These are phyloP conservation scores for Fusarium verrucosum DNA, from an alignment of 2,329 filamentous ascomycete species.

Conservation along the genomic window DNA sequence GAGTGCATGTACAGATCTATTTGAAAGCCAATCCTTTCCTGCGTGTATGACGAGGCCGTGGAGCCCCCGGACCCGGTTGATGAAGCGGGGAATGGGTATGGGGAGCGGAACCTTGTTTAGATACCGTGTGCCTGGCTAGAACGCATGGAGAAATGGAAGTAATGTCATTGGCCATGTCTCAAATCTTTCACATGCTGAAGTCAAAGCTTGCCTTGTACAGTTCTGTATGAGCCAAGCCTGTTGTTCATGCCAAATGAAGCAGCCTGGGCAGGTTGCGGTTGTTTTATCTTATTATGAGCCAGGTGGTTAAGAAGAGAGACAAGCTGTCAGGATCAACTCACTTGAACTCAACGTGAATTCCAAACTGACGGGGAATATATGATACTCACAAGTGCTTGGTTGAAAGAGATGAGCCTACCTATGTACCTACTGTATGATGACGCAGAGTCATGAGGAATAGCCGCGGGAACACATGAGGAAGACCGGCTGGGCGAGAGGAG, in stretches of 20 bases:
- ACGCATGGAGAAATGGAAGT: conserved; percentile 22
- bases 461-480: conserved; percentile 33
- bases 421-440: neutral
- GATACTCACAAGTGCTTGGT: neutral
- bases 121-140: conserved; percentile 16
- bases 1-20: conserved; percentile 2
- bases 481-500: conserved; percentile 36
- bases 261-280: neutral
- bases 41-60: neutral
- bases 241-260: neutral
- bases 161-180: neutral
- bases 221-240: neutral
- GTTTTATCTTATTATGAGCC: neutral
- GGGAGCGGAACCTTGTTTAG: conserved; percentile 31
- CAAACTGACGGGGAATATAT: neutral
- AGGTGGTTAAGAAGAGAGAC: neutral
- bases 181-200: neutral
- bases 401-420: neutral
- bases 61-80: conserved; percentile 6
- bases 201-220: neutral
- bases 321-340: neutral
- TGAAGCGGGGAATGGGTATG: conserved; percentile 34
- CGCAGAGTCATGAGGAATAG: conserved; percentile 22
- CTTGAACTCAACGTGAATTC: neutral
- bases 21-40: conserved; percentile 1